phyloP scores from a whole-genome alignment of 176 grass and related monocot genomes.

The Rhipidocladum racemiflorum region DNA sequence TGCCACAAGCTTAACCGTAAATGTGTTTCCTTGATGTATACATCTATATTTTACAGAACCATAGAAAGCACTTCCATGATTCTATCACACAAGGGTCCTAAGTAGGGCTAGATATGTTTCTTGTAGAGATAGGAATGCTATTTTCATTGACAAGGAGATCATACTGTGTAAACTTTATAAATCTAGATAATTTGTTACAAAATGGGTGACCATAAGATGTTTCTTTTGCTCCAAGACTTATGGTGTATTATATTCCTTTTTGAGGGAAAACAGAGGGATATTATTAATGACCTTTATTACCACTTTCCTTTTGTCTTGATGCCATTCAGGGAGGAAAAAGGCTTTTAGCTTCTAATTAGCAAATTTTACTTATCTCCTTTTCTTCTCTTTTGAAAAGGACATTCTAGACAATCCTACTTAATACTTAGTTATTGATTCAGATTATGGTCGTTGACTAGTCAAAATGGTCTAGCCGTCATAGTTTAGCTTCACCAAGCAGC shows the following conservation, averaged over 20 bases:
- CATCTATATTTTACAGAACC: background rate
- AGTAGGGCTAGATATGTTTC: background rate
- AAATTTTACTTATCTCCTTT: background rate
- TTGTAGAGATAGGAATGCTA: background rate
- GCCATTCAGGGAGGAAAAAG: background rate
- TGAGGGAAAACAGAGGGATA: background rate
- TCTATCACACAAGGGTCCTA: background rate
- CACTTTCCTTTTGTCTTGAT: background rate
- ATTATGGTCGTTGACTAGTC: background rate
- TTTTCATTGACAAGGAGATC: background rate
- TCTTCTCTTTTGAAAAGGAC: background rate
- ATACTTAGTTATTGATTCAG: background rate
- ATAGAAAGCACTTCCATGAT: background rate
- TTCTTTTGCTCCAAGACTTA: background rate
- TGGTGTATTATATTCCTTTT: background rate
- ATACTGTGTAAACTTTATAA: background rate
- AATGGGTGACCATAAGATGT: background rate
- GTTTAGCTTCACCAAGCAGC: background rate
- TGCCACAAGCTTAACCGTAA: constrained; percentile 14
- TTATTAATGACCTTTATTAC: background rate
- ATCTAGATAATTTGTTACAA: background rate
- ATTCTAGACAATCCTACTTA: background rate
- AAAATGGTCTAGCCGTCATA: background rate
- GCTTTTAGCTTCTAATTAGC: background rate
- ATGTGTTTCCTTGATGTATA: background rate